Evolutionary conservation across 2,329 filamentous ascomycete species (phyloP).

Genomic region (Colletotrichum sp.): DNA sequence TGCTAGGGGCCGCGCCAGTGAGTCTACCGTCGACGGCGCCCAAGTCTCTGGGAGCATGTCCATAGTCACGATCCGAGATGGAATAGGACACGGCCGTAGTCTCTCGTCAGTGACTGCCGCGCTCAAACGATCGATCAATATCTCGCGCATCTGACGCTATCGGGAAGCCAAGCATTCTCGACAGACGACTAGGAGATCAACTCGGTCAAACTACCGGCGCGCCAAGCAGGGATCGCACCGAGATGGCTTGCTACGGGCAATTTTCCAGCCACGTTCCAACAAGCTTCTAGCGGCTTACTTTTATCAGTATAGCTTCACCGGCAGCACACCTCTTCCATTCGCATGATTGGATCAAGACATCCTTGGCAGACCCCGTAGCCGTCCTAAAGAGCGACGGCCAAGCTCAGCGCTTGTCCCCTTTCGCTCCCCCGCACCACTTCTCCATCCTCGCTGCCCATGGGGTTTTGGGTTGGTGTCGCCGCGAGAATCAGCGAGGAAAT

Average conservation of each 20-base stretch:
- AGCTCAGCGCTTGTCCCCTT: background rate
- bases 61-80: background rate
- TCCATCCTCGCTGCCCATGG: background rate
- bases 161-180: background rate
- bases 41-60: background rate
- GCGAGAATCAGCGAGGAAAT: conserved; percentile 20
- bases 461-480: background rate
- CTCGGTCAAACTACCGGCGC: conserved; percentile 5
- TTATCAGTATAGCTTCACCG: background rate
- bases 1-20: background rate
- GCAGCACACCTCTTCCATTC: background rate
- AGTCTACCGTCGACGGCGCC: background rate
- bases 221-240: background rate
- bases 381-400: background rate
- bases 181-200: background rate
- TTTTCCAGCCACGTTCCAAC: background rate
- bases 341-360: background rate
- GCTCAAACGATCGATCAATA: background rate
- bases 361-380: background rate
- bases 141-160: background rate
- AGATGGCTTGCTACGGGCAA: background rate
- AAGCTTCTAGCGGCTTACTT: background rate
- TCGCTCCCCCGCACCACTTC: background rate
- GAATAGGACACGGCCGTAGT: background rate
- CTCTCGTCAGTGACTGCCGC: background rate